Base-by-base conservation (phyloP, 495 filamentous ascomycete genomes). In the Penicillium desertorum region DNA sequence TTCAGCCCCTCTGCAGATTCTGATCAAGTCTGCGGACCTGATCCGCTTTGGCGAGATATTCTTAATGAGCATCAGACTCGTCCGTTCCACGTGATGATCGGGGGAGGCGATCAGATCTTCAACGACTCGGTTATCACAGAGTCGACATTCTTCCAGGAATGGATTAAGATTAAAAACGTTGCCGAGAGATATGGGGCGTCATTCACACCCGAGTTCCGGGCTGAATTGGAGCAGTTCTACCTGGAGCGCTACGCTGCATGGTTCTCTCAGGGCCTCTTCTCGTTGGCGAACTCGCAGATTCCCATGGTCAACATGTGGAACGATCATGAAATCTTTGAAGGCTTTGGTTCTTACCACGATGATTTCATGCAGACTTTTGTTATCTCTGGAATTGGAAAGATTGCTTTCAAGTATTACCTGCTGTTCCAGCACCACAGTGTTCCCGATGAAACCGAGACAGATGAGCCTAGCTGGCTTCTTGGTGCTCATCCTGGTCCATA, bases 261-360 rank as follows among this genome's bases (percentile, higher is more conserved):
- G 92, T 98, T 96, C 71, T 96, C 91, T 3, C 92, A 96, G 66
- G 94, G 95, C 2, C 79, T 96, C 30, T 98, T 96, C 68, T 88
- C 88, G 23, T 83, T 98, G 70, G 94, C 92, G 1, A 93, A 88
- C 62, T 87, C 89, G 8, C 94, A 98, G 67, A 97, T 98, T 48
- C 94, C 94, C 43, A 98, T 96, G 93, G 80, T 98, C 62, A 98
- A 98, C 70, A 90, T 98, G 60, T 97, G 88, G 78, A 94, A 98
- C 71, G 94, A 98, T 64, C 94, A 98, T 73, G 94, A 98, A 61
- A 96, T 98, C 63, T 94, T 98, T 59, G 93, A 98, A 71, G 95
- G 94, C 2, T 98, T 84, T 70, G 95, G 95, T 6, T 96, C 91
- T 0, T 98, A 98, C 66, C 85, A 92, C 2, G 82, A 96, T 57